Base-by-base conservation (phyloP, 768 basidiomycete genomes). In the Auriscalpium microsporum region DNA sequence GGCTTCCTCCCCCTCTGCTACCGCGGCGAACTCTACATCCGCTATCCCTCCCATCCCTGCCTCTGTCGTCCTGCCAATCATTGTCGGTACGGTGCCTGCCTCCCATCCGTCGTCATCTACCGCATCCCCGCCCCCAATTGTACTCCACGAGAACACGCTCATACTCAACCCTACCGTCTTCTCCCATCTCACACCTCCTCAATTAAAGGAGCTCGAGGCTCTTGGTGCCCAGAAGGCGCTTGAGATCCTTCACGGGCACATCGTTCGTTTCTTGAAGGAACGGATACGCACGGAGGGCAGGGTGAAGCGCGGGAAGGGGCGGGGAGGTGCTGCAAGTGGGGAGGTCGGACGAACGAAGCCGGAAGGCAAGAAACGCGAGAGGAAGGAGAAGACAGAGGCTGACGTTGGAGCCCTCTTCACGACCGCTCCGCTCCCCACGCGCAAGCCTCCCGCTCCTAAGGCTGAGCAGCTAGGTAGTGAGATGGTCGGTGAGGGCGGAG, bases 91-190 rank as follows among this genome's bases (percentile, higher is more conserved):
- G 42, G 79, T 86, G 63, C 91, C 80, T 28, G 73, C 78, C 5
- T 78, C 81, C 17, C 83, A 84, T 59, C 76, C 84, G 13, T 56
- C 78, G 69, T 63, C 77, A 73, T 70, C 75, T 66, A 38, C 78
- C 69, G 37, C 70, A 66, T 58, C 78, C 67, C 59, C 75, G 64
- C 77, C 75, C 33, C 83, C 83, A 35, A 91, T 96, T 74, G 81
- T 90, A 21, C 72, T 94, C 11, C 90, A 94, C 59, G 85, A 92
- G 60, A 85, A 90, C 52, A 86, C 80, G 34, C 78, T 96, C 19
- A 81, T 92, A 54, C 80, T 96, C 38, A 88, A 90, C 63, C 94
- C 94, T 2, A 77, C 78, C 19, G 86, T 95, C 36, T 96, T 96
- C 65, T 79, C 85, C 9, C 83, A 84, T 53, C 77, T 95, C 11